Base-by-base conservation (phyloP, 2,329 filamentous ascomycete species). In the Venturia pyrina region DNA sequence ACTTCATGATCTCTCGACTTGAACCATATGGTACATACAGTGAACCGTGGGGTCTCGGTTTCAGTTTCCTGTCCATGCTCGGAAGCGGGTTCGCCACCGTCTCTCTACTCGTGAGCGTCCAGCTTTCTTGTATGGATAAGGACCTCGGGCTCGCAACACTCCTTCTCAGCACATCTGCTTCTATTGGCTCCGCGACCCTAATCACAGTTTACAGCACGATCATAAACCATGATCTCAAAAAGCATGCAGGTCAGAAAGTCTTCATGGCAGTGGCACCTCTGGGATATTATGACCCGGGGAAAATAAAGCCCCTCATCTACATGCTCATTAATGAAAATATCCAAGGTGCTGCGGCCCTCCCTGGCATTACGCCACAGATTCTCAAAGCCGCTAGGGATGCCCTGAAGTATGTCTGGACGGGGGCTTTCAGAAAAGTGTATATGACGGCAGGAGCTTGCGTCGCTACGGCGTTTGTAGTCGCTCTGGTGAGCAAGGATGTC, bases 71-170 rank as follows among this genome's bases (percentile, higher is more conserved):
- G 10, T 46, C 63, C n/a, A 65, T 65, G 63, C 17, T 65, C 6
- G 48, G 48, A 17, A 65, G n/a, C 6, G 65, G 65, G 24, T 66
- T 32, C 28, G 6, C n/a, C 13, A 11, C 28, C 2, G 50, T 67
- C 28, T 28, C 66, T 17, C 50, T 65, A 4, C 32, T 67, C 2
- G 66, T 67, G 21, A 37, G 65, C 64, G 64, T 67, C 1, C 66
- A 67, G 34, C 66, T 67, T n/a, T 44, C 46, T 21, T 66, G 46
- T 37, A 41, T 40, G 7, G 66, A 67, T 4, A 40, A 50, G 11
- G 24, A 67, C 44, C 59, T 67, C 24, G 66, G 66, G 7, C 62
- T 64, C n/a, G 62, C 63, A 2, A 62, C 66, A 10, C 53, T 67
- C 10, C 53, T 67, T 13, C n/a, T 59, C 53, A 57, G 66, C 41